Percentiles rank a stretch among this genome's conserved stretches.
phyloP scores from a whole-genome alignment of 2,329 filamentous ascomycete genomes.

The Sodiomyces alkalinus region DNA sequence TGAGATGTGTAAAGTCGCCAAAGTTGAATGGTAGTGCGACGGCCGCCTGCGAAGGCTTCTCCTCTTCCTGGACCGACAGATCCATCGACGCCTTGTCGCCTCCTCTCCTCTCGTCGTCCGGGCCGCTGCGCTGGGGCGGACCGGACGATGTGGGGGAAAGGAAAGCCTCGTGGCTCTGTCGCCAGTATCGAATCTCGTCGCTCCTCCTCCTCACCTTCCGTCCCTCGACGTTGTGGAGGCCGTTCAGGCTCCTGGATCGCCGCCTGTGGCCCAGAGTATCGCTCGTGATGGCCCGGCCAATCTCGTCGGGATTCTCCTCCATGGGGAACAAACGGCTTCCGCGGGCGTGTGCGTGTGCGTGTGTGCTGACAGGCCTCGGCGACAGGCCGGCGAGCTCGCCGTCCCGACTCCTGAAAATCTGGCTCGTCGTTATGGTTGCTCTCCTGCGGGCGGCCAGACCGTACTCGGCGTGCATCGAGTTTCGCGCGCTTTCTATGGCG shows the following conservation, averaged over 20 bases:
- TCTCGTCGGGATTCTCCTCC: slow-evolving; percentile 34
- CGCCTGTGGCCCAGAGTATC: slow-evolving; percentile 33
- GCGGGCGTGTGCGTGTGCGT: slow-evolving; percentile 38
- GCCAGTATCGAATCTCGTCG: slow-evolving; percentile 50
- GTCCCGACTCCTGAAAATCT: slow-evolving; percentile 21
- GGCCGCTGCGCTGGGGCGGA: slow-evolving; percentile 23
- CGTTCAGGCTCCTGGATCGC: slow-evolving; percentile 44
- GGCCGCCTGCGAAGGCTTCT: slow-evolving; percentile 19
- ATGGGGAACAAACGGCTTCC: slow-evolving; percentile 20
- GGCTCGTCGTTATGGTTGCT: slow-evolving; percentile 25
- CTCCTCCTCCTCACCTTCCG: slow-evolving; percentile 32
- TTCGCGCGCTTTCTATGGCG: slow-evolving; percentile 36
- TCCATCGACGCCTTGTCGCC: slow-evolving; percentile 15
- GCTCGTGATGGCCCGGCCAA: slow-evolving; percentile 47
- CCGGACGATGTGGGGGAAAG: slow-evolving; percentile 36
- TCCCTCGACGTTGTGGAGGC: slow-evolving; percentile 13
- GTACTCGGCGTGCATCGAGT: slow-evolving; percentile 33
- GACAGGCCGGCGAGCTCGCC: slow-evolving; percentile 38
- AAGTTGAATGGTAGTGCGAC: slow-evolving; percentile 42
- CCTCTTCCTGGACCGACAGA: slow-evolving; percentile 15
- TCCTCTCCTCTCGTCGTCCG: slow-evolving; percentile 16
- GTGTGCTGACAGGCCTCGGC: slow-evolving; percentile 45
- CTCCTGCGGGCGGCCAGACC: slow-evolving; percentile 21
- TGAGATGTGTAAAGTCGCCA: slow-evolving; percentile 27
- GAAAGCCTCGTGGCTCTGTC: slow-evolving; percentile 40